Percentiles rank a stretch among this genome's conserved stretches.
These are phyloP conservation scores for Purshia tridentata DNA, from an alignment of 306 rosid species.

Conservation along the genomic window DNA sequence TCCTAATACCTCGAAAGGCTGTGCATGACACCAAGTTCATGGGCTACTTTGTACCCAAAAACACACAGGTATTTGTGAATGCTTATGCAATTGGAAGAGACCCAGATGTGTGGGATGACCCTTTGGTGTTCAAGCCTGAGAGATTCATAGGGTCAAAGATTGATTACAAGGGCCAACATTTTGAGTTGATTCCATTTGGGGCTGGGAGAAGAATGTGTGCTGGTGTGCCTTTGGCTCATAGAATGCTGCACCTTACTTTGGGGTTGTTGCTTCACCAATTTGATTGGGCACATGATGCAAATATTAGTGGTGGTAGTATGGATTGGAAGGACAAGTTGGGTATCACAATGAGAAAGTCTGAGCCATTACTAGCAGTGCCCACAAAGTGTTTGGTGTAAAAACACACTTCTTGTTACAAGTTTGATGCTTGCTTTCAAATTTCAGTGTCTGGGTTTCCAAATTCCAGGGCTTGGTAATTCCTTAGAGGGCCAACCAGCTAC, in stretches of 20 bases:
- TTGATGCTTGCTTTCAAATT: too few species aligned
- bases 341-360: slow-evolving; percentile 34
- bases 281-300: slow-evolving; percentile 47
- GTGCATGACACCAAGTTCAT: slow-evolving; percentile 39
- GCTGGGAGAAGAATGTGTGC: slow-evolving; percentile 66
- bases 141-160: slow-evolving; percentile 29
- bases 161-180: slow-evolving; percentile 51
- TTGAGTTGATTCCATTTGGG: slow-evolving; percentile 55
- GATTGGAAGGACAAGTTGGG: slow-evolving; percentile 50
- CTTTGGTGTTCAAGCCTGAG: slow-evolving; percentile 39
- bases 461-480: too few species aligned
- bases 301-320: slow-evolving; percentile 21
- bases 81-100: slow-evolving; percentile 65
- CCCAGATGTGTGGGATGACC: slow-evolving; percentile 46
- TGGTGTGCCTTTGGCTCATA: slow-evolving; percentile 49
- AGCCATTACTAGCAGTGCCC: slow-evolving; percentile 50
- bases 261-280: slow-evolving; percentile 55
- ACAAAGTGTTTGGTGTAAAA: slow-evolving; percentile 12
- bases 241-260: slow-evolving; percentile 38
- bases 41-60: slow-evolving; percentile 42
- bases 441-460: too few species aligned
- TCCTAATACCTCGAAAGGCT: slow-evolving; percentile 44
- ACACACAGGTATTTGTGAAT: slow-evolving; percentile 52
- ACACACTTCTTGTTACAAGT: too few species aligned
- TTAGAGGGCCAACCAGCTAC: too few species aligned